Conservation (phyloP, 441 rosid genomes). For the Adansonia madagascariensis region DNA sequence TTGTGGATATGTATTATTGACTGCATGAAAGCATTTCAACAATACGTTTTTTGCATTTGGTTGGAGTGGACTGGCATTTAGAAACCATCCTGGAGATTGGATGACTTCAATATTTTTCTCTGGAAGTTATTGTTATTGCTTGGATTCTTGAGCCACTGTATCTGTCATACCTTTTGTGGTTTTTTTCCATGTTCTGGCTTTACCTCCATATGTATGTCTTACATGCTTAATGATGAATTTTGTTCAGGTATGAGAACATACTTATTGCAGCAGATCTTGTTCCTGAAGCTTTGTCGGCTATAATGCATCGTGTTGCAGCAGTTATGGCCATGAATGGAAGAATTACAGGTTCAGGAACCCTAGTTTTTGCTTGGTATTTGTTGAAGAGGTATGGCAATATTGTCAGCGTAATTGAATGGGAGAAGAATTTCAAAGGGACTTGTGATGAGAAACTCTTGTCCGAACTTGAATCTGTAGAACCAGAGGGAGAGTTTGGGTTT, state of each 20-base stretch:
- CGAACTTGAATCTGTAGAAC: constrained; percentile 87
- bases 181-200: constrained; percentile 11
- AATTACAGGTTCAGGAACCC: constrained; percentile 67
- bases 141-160: neutral
- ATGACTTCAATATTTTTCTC: neutral
- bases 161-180: neutral
- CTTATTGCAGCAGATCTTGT: constrained; percentile 84
- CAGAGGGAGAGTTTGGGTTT: constrained; percentile 79
- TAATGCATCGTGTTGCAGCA: constrained; percentile 65
- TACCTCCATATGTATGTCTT: constrained; percentile 20
- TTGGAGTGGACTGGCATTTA: constrained; percentile 10
- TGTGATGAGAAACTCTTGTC: constrained; percentile 86
- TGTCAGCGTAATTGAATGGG: constrained; percentile 92
- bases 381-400: constrained; percentile 73
- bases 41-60: neutral
- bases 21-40: constrained; percentile 11
- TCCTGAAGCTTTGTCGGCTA: constrained; percentile 81
- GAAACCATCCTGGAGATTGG: neutral
- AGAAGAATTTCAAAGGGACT: constrained; percentile 67
- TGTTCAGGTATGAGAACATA: constrained; percentile 86
- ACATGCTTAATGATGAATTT: constrained; percentile 27
- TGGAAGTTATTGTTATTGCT: neutral
- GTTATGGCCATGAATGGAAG: constrained; percentile 72
- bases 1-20: neutral
- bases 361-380: constrained; percentile 77